Evolutionary conservation across 257 asterid species (phyloP).

Genomic region (Anisodus acutangulus): DNA sequence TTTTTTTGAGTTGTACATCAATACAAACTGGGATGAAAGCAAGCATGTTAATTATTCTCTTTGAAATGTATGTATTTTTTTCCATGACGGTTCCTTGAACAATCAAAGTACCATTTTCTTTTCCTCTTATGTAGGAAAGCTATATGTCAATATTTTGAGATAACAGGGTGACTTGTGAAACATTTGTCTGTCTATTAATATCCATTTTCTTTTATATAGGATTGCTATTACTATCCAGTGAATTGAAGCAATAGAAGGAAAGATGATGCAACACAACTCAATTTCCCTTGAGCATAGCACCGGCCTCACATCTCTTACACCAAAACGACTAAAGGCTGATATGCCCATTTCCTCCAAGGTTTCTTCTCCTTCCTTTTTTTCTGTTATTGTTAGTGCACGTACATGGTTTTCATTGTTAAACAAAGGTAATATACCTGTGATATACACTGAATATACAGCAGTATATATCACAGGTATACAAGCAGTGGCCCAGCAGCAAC

Average conservation of each 20-base stretch:
- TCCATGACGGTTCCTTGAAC: neutral
- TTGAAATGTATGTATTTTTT: neutral
- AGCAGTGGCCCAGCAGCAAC: too few relatives aligned
- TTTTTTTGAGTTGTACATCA: neutral
- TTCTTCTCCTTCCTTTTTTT: slow-evolving; percentile 24
- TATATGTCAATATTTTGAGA: neutral
- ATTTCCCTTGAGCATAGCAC: slow-evolving; percentile 60
- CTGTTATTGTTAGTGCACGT: slow-evolving; percentile 3
- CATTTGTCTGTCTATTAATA: neutral
- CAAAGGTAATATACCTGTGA: too few relatives aligned
- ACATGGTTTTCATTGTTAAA: too few relatives aligned
- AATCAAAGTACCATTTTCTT: neutral
- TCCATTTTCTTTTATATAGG: neutral
- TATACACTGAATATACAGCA: too few relatives aligned
- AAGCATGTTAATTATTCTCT: neutral
- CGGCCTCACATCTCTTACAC: slow-evolving; percentile 55
- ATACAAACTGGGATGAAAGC: neutral
- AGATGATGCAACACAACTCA: slow-evolving; percentile 86
- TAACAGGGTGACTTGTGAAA: neutral
- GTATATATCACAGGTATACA: too few relatives aligned
- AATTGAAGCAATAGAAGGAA: slow-evolving; percentile 37
- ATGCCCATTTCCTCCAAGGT: slow-evolving; percentile 76
- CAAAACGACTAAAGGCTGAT: slow-evolving; percentile 68
- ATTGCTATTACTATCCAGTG: slow-evolving; percentile 31
- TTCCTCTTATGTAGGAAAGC: neutral